Conservation (phyloP, 805 yeast species). For the Lachancea sp. region DNA sequence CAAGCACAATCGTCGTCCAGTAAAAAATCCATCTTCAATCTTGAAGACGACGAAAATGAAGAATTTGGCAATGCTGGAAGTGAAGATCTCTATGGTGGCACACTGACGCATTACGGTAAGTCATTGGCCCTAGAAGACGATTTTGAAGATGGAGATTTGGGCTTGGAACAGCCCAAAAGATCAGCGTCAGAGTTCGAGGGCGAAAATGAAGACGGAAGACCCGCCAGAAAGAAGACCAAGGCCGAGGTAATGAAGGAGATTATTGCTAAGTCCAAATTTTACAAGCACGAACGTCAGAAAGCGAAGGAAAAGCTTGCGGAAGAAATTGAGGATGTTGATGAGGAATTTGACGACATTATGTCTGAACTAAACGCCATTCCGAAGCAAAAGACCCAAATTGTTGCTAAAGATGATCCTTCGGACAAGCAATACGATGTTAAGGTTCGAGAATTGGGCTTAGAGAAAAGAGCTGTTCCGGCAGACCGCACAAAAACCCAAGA, state of each 20-base stretch:
- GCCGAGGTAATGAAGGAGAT: slow-evolving; percentile 83
- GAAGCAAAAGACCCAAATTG: slow-evolving; percentile 13
- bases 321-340: slow-evolving; percentile 62
- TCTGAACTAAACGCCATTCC: slow-evolving; percentile 37
- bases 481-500: slow-evolving; percentile 76
- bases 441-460: slow-evolving; percentile 60
- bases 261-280: slow-evolving; percentile 73
- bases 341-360: slow-evolving; percentile 66
- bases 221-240: slow-evolving; percentile 63
- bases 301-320: slow-evolving; percentile 54
- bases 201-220: slow-evolving; percentile 35
- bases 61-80: slow-evolving; percentile 21
- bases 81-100: slow-evolving; percentile 33
- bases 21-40: slow-evolving; percentile 57
- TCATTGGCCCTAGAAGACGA: slow-evolving; percentile 55
- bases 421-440: slow-evolving; percentile 54
- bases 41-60: slow-evolving; percentile 50
- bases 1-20: slow-evolving; percentile 49
- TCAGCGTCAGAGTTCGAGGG: slow-evolving; percentile 5
- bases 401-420: slow-evolving; percentile 31
- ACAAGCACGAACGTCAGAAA: slow-evolving; percentile 69
- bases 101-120: slow-evolving; percentile 76
- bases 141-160: slow-evolving; percentile 43
- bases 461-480: slow-evolving; percentile 72
- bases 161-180: slow-evolving; percentile 27